Conservation (phyloP, 345 rosid species). For the Citrus mangshanensis region DNA sequence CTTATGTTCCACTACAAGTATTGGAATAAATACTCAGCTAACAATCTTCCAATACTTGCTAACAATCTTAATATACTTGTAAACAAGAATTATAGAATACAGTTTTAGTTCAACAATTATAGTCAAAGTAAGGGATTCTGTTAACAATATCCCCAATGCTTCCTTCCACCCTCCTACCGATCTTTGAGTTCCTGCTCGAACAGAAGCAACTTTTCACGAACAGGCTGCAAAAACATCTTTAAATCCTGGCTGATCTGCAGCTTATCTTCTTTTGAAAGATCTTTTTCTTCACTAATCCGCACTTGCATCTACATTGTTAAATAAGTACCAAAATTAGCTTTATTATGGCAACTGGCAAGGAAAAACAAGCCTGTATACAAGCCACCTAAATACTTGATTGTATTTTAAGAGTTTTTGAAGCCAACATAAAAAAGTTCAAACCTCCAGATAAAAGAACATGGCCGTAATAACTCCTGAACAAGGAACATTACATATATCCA, state of each 20-base stretch:
- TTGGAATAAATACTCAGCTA: background rate
- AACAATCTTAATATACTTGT: background rate
- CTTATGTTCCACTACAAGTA: constrained; percentile 13
- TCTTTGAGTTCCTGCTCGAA: constrained; percentile 88
- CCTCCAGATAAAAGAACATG: background rate
- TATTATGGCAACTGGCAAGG: background rate
- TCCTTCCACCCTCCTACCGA: constrained; percentile 31
- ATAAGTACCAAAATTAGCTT: background rate
- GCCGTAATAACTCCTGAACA: background rate
- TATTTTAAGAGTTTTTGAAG: background rate
- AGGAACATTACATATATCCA: background rate
- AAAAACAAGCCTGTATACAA: background rate
- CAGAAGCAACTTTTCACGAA: constrained; percentile 61
- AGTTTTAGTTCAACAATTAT: constrained; percentile 8
- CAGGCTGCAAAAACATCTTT: constrained; percentile 66
- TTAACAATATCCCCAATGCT: background rate
- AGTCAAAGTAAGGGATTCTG: background rate
- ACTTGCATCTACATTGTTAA: constrained; percentile 50
- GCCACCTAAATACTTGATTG: background rate
- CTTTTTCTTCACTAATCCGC: constrained; percentile 53
- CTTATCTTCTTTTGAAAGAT: constrained; percentile 54
- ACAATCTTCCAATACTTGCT: background rate
- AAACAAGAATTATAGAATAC: constrained; percentile 4
- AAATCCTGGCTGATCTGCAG: constrained; percentile 45
- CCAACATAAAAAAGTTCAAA: background rate